A percentile compares a stretch with the other conserved stretches of the same genome.
These are phyloP conservation scores for sorghum (Sorghum bicolor) DNA, from an alignment of 176 grass and related monocot genomes.

Conservation along the genomic window Sorghum_bicolor_NCBIv3 NC_012870.2:7467501-7468000, in stretches of 20 bases:
- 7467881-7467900: conserved; percentile 17
- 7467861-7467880: not conserved
- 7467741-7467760: not conserved
- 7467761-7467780: not conserved
- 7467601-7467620: conserved; percentile 4
- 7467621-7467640: not conserved
- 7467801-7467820: not conserved
- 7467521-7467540: not conserved
- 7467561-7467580: not conserved
- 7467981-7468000: not conserved
- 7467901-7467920: conserved; percentile 15
- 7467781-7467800: not conserved
- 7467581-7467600: not conserved
- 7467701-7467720: not conserved
- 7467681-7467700: not conserved
- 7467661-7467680: not conserved
- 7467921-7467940: not conserved
- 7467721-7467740: not conserved
- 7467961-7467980: not conserved
- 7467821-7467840: not conserved
- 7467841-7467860: conserved; percentile 4
- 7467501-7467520: not conserved
- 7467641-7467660: not conserved
- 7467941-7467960: not conserved
- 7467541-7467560: too few species aligned